phyloP scores from a whole-genome alignment of 2,329 filamentous ascomycete genomes.

The Botrytis medusae region DNA sequence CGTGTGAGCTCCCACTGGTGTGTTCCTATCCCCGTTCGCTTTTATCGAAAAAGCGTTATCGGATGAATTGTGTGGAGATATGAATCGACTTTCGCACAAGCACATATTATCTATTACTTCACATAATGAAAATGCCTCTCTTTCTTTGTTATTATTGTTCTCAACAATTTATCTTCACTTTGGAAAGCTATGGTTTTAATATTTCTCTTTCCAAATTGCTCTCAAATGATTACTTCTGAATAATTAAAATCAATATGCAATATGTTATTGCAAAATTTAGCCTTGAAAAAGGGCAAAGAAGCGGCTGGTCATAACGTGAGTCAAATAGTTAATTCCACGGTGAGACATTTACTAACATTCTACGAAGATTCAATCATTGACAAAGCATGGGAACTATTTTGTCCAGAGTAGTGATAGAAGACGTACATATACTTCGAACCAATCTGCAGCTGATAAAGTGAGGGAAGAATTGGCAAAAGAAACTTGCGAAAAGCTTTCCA shows the following conservation, averaged over 20 bases:
- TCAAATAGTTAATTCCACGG: slow-evolving; percentile 24
- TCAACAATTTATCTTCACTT: neutral
- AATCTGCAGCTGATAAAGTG: slow-evolving; percentile 28
- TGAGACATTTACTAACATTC: slow-evolving; percentile 26
- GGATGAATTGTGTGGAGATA: slow-evolving; percentile 15
- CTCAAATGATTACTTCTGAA: slow-evolving; percentile 21
- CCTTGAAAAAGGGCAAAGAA: slow-evolving; percentile 39
- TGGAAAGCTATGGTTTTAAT: neutral
- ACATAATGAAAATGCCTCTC: neutral
- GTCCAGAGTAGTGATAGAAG: slow-evolving; percentile 8
- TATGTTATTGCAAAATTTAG: slow-evolving; percentile 39
- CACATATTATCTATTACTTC: neutral
- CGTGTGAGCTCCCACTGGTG: neutral
- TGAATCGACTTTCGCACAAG: slow-evolving; percentile 1
- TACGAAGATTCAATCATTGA: slow-evolving; percentile 36
- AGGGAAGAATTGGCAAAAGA: slow-evolving; percentile 35
- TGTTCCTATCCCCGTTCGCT: neutral
- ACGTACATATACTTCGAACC: slow-evolving; percentile 24
- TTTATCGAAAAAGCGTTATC: slow-evolving; percentile 20
- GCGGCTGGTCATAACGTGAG: slow-evolving; percentile 40
- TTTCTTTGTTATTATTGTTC: slow-evolving; percentile 1
- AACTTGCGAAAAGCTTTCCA: slow-evolving; percentile 35
- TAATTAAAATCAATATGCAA: slow-evolving; percentile 37
- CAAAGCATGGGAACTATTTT: slow-evolving; percentile 25
- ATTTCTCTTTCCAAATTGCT: neutral